Conservation (phyloP, 2,329 filamentous ascomycete species). For the Akanthomyces lecanii region DNA sequence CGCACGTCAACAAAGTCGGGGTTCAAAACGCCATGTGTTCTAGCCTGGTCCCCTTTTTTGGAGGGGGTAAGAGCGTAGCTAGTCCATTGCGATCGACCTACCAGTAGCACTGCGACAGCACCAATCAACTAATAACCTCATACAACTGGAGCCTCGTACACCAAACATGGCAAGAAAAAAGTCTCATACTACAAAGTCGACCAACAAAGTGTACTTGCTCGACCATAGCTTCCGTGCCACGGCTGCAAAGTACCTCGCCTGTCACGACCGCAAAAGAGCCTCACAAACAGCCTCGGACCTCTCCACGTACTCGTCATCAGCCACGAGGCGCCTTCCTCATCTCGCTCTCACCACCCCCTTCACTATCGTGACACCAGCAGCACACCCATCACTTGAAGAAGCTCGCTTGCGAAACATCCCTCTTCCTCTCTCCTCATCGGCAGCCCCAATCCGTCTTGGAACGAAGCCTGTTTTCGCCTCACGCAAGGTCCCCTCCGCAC, state of each 20-base stretch:
- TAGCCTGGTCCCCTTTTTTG: too few relatives aligned
- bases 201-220: neutral
- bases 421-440: neutral
- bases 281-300: slow-evolving; percentile 2
- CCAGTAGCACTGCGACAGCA: too few relatives aligned
- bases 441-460: neutral
- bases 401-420: neutral
- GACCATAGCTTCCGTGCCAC: neutral
- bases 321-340: neutral
- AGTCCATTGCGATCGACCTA: too few relatives aligned
- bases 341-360: neutral
- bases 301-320: neutral
- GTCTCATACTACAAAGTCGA: slow-evolving; percentile 7
- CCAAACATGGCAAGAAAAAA: neutral
- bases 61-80: too few relatives aligned
- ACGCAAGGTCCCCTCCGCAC: neutral
- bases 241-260: neutral
- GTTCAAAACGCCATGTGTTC: too few relatives aligned
- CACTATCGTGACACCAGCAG: neutral
- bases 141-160: neutral
- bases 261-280: neutral
- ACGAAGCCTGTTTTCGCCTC: neutral
- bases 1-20: neutral
- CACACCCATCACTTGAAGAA: neutral
- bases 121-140: slow-evolving; percentile 8